Base-by-base conservation (phyloP, 140 eudicot genomes). In the Senecio squalidus region DNA sequence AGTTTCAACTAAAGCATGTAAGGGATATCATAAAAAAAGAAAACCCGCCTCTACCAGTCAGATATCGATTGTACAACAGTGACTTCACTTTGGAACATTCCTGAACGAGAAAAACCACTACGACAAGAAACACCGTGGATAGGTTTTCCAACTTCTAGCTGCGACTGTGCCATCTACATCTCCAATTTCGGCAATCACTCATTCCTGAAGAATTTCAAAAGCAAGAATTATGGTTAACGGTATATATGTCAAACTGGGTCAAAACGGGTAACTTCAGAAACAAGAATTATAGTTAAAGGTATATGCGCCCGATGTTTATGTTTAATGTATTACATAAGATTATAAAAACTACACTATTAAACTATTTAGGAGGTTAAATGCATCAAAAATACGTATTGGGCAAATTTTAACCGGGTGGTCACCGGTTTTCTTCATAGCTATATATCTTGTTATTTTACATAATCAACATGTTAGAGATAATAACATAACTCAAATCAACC, bases 51-150 rank as follows among this genome's bases (percentile, higher is more conserved):
- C 72, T 64, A 64, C 71, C 54, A 33, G 61, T 40, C 58, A 64
- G 45, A 36, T 14, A n/a, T 63, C n/a, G 7, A 63, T 55, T 63
- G 66, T 72, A 72, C 77, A 72, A 72, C 66, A 72, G 55, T 58
- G 46, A 25, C 54, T 36, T 64, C 36, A 39, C 61, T 56, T 5
- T 31, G 13, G 39, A 24, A 15, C 63, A 66, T 11, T 54, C 17
- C 20, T 26, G 67, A 41, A 36, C 30, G 47, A 16, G 41, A 14
- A 47, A 28, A 67, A 67, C 34, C 66, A 55, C 24, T 23, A 9
- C n/a, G 45, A 18, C 54, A 40, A 52, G 27, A 49, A 50, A 52
- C 48, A 31, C 5, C 38, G 52, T 23, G 6, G 17, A 39, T 54
- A 21, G 9, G 54, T 27, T 63, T 71, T 41, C 54, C 72, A 56